Evolutionary conservation across 2,329 filamentous ascomycete species (phyloP).

Genomic region (Calonectria pteridis): DNA sequence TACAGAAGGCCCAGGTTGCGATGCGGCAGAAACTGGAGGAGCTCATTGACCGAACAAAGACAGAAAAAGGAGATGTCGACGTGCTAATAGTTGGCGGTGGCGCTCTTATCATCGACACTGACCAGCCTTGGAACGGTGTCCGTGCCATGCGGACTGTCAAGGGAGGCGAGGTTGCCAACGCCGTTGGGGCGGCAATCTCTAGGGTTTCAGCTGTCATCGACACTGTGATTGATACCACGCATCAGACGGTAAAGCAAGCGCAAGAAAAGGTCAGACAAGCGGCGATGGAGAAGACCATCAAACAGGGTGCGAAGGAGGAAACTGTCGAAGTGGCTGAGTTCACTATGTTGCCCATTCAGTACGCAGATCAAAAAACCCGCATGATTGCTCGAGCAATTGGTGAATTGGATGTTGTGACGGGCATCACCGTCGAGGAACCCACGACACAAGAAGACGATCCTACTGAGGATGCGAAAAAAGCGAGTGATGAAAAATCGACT

Average conservation of each 20-base stretch:
- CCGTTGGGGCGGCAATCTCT: constrained; percentile 62
- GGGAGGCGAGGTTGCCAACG: constrained; percentile 58
- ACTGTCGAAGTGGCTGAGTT: constrained; percentile 18
- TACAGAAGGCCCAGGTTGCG: background rate
- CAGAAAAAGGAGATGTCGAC: constrained; percentile 41
- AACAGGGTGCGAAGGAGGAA: constrained; percentile 20
- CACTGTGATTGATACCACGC: constrained; percentile 1
- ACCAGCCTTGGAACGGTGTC: constrained; percentile 50
- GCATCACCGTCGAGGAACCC: background rate
- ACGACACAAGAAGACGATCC: background rate
- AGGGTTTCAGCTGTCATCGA: constrained; percentile 48
- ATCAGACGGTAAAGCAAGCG: constrained; percentile 11
- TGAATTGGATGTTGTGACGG: background rate
- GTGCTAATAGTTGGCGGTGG: constrained; percentile 59
- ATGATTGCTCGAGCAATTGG: constrained; percentile 20
- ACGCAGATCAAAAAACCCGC: constrained; percentile 16
- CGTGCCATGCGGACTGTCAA: constrained; percentile 48
- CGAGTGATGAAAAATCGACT: background rate
- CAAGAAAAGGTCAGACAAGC: constrained; percentile 11
- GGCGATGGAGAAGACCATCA: constrained; percentile 4
- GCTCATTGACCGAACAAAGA: constrained; percentile 45
- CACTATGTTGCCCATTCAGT: constrained; percentile 19
- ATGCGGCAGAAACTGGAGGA: constrained; percentile 57
- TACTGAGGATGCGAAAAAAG: too few relatives aligned
- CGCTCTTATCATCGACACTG: constrained; percentile 54